A percentile compares a stretch with the other conserved stretches of the same genome.
phyloP scores from a whole-genome alignment of 805 yeast species.

The Yarrowia bubula region DNA sequence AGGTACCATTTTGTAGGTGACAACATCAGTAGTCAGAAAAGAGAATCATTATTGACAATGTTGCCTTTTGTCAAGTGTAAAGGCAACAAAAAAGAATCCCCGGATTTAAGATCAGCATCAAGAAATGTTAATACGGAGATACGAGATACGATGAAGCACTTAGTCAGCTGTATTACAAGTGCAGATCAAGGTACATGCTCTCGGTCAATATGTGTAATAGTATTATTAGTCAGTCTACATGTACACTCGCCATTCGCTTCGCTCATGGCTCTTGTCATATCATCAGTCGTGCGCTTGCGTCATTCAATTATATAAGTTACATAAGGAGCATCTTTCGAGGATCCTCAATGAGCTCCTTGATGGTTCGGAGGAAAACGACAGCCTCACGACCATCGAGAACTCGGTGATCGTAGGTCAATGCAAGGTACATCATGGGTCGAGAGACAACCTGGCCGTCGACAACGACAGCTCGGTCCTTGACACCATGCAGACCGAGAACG shows the following conservation, averaged over 20 bases:
- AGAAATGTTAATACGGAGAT: too few relatives aligned
- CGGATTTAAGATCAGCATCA: too few relatives aligned
- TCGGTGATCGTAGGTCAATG: conserved; percentile 97
- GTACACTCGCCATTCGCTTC: too few relatives aligned
- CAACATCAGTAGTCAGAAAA: background rate
- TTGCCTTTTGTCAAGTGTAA: too few relatives aligned
- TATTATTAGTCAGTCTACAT: too few relatives aligned
- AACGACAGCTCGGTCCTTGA: conserved; percentile 95
- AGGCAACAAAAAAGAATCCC: too few relatives aligned
- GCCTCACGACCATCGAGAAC: conserved; percentile 98
- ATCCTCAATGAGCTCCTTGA: conserved; percentile 96
- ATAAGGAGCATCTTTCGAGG: conserved; percentile 92
- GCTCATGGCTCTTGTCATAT: background rate
- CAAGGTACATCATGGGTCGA: conserved; percentile 99
- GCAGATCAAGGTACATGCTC: too few relatives aligned
- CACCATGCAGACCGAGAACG: conserved; percentile 95
- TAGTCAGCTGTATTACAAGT: background rate
- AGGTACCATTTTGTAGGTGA: background rate
- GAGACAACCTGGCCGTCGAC: conserved; percentile 93
- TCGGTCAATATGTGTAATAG: too few relatives aligned
- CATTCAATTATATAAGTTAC: conserved; percentile 29
- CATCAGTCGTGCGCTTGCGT: conserved; percentile 12
- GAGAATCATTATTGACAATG: too few relatives aligned
- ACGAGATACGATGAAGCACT: too few relatives aligned
- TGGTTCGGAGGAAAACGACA: conserved; percentile 91